Evolutionary conservation across 139 green algal species (phyloP).

Genomic region (Chlorella sp.): DNA sequence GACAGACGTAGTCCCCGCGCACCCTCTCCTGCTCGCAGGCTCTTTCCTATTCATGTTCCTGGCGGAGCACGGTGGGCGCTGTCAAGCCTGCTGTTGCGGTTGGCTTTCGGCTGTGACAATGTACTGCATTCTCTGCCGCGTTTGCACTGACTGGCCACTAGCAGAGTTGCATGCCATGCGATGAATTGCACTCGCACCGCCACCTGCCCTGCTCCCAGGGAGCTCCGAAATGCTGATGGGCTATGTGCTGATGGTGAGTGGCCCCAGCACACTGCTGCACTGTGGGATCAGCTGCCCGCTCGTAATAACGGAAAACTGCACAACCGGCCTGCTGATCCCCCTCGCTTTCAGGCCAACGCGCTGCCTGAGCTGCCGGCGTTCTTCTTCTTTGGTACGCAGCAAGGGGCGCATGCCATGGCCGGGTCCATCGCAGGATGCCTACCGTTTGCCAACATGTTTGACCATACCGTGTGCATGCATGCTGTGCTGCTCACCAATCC

Average conservation of each 20-base stretch:
- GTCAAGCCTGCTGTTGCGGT: no score
- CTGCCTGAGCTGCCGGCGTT: slow-evolving; percentile 25
- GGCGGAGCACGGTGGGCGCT: neutral
- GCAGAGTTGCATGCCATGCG: neutral
- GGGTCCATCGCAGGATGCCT: neutral
- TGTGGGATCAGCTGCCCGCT: no score
- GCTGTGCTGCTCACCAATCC: neutral
- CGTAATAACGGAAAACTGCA: no score
- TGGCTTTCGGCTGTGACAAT: no score
- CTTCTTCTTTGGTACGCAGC: slow-evolving; percentile 21
- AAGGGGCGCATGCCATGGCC: neutral
- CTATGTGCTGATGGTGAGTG: slow-evolving; percentile 6
- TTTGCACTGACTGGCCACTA: neutral
- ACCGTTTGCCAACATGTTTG: neutral
- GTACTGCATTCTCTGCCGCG: no score
- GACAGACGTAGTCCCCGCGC: no score
- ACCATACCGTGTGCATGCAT: no score
- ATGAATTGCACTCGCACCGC: neutral
- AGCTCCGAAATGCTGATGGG: slow-evolving; percentile 38
- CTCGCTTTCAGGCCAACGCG: slow-evolving; percentile 4
- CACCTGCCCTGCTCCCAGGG: neutral
- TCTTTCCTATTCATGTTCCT: slow-evolving; percentile 39
- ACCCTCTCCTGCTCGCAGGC: no score
- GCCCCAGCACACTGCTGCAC: no score
- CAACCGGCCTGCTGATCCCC: neutral